Conservation (phyloP, 2,329 filamentous ascomycete species). For the Fusarium musae region DNA sequence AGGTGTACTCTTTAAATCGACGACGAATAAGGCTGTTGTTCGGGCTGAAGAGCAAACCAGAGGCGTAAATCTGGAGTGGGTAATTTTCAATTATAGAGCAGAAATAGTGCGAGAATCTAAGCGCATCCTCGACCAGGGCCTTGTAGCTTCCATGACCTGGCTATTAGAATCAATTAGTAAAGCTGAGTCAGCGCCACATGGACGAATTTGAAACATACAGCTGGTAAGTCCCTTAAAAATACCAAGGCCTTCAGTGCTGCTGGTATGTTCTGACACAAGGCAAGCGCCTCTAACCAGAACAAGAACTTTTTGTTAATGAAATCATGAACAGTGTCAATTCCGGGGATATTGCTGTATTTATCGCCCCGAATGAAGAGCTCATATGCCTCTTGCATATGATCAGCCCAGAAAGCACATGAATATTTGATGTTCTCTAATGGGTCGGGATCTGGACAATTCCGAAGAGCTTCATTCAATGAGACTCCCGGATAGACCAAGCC, state of each 20-base stretch:
- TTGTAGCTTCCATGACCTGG: too few species aligned
- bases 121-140: too few species aligned
- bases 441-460: rapidly evolving
- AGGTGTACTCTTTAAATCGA: too few species aligned
- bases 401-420: background rate
- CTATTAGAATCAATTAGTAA: too few species aligned
- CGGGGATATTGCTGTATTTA: rapidly evolving
- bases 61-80: too few species aligned
- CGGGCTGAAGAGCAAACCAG: too few species aligned
- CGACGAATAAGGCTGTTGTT: too few species aligned
- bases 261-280: background rate
- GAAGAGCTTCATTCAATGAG: rapidly evolving
- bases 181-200: too few species aligned
- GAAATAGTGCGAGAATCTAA: too few species aligned
- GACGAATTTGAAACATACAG: background rate
- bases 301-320: background rate
- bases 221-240: rapidly evolving
- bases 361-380: rapidly evolving
- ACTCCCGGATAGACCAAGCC: background rate
- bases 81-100: too few species aligned
- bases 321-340: rapidly evolving
- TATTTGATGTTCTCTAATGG: rapidly evolving
- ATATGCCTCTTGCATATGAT: background rate
- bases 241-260: background rate
- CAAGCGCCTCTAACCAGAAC: background rate